Base-by-base conservation (phyloP, 2,329 filamentous ascomycete genomes). In the Didymella keratinophila region DNA sequence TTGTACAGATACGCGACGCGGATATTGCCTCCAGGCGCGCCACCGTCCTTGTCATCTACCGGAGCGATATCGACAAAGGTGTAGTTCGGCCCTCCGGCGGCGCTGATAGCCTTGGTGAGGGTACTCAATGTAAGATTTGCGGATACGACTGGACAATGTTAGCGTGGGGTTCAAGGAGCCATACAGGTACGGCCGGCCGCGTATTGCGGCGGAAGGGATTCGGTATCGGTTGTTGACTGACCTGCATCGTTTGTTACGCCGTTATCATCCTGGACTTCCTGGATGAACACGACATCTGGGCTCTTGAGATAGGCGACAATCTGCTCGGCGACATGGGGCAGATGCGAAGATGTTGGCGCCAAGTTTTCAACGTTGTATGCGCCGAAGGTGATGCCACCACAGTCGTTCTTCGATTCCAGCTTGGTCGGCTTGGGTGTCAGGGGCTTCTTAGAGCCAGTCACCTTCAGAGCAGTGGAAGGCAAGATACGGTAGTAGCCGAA, bases 341-440 rank as follows among this genome's bases (percentile, higher is more conserved):
- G 78, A 62, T 87, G 84, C 1, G 79, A 64, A 0, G 84, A 85
- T 32, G 78, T 80, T 0, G 88, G 84, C 8, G 81, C 77, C 16
- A 91, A 80, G 74, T 91, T 91, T 74, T 90, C 87, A 30, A 90
- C 82, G 73, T 91, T 91, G 81, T 91, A 91, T 60, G 83, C 82
- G 48, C 84, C 87, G 23, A 90, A 73, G 1, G 87, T 89, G 58
- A 91, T 76, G 41, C 83, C 86, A 2, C 79, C 78, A 77, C 89
- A 91, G 56, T 78, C 79, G 1, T 84, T 83, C 25, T 77, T 79
- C 64, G 86, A 86, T 25, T 74, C 71, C 34, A 91, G 81, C 18
- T 78, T 80, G 4, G 84, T 83, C 0, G 85, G 73, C 0, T 81
- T 78, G 11, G 83, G 81, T 9, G 84, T 71, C 7, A 76, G 72